Evolutionary conservation across 2,329 filamentous ascomycete species (phyloP).

Genomic region (Xylaria hypoxylon): DNA sequence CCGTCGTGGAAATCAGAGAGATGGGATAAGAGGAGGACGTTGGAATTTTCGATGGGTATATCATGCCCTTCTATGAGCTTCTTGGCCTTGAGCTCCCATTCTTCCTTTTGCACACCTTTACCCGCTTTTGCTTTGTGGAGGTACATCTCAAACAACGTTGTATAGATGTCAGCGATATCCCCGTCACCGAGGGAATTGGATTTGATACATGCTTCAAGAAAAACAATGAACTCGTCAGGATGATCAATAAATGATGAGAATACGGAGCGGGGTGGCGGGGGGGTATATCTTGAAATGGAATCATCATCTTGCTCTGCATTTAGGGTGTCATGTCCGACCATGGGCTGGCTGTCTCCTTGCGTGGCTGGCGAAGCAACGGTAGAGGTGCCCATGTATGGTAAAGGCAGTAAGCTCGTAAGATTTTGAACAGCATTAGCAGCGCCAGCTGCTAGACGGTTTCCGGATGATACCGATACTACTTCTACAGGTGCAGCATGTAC

Average conservation of each 20-base stretch:
- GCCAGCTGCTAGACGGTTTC: conserved; percentile 63
- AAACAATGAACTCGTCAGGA: conserved; percentile 88
- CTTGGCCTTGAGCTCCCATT: conserved; percentile 93
- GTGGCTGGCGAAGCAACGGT: conserved; percentile 65
- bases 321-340: conserved; percentile 65
- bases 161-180: conserved; percentile 88
- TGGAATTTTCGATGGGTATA: conserved; percentile 91
- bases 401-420: conserved; percentile 81
- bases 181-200: conserved; percentile 76
- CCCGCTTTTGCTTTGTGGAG: conserved; percentile 85
- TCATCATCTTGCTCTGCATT: conserved; percentile 62
- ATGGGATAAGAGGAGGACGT: conserved; percentile 91
- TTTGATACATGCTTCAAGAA: conserved; percentile 87
- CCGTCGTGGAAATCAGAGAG: conserved; percentile 90
- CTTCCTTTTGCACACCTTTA: conserved; percentile 73
- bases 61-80: conserved; percentile 84
- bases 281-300: conserved; percentile 71
- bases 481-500: conserved; percentile 63
- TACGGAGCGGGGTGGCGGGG: conserved; percentile 85
- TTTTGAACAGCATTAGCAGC: conserved; percentile 86
- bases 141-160: conserved; percentile 98
- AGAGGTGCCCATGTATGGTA: conserved; percentile 84
- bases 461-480: conserved; percentile 53
- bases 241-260: conserved; percentile 98
- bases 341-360: conserved; percentile 62